These are phyloP conservation scores for Solanum appendiculatum DNA, from an alignment of 257 asterid species.

Conservation along the genomic window DNA sequence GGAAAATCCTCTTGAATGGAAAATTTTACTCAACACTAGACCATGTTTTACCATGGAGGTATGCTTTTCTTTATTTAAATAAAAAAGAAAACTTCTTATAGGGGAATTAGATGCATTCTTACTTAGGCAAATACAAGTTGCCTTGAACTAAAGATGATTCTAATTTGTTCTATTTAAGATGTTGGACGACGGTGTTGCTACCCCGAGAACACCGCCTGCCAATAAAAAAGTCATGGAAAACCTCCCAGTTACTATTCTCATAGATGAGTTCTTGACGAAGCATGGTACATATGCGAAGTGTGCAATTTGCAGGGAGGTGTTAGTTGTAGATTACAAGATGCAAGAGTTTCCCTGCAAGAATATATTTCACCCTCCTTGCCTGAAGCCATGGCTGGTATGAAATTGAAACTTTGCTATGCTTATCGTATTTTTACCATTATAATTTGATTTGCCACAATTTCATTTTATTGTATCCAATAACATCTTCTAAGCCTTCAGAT, in stretches of 20 bases:
- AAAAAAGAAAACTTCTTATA: background rate
- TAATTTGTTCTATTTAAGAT: slow-evolving; percentile 27
- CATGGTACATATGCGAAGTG: slow-evolving; percentile 69
- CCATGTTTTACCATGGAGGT: background rate
- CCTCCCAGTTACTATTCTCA: slow-evolving; percentile 58
- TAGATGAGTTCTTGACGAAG: slow-evolving; percentile 47
- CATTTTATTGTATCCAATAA: background rate
- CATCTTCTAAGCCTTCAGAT: background rate
- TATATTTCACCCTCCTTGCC: slow-evolving; percentile 92
- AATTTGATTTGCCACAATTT: background rate
- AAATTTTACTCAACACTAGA: background rate
- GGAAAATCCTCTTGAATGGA: background rate
- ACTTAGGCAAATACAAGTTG: background rate
- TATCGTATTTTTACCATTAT: background rate
- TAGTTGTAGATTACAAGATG: slow-evolving; percentile 63
- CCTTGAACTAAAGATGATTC: background rate
- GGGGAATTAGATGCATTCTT: background rate
- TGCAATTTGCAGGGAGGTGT: slow-evolving; percentile 78
- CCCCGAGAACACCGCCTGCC: slow-evolving; percentile 86
- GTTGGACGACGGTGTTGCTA: slow-evolving; percentile 43
- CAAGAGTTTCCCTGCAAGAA: slow-evolving; percentile 89
- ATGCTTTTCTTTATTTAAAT: background rate
- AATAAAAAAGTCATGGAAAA: slow-evolving; percentile 86
- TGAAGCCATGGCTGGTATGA: slow-evolving; percentile 94
- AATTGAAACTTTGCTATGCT: background rate